Conservation (phyloP, 148 eudicot species). For the Silene latifolia region DNA sequence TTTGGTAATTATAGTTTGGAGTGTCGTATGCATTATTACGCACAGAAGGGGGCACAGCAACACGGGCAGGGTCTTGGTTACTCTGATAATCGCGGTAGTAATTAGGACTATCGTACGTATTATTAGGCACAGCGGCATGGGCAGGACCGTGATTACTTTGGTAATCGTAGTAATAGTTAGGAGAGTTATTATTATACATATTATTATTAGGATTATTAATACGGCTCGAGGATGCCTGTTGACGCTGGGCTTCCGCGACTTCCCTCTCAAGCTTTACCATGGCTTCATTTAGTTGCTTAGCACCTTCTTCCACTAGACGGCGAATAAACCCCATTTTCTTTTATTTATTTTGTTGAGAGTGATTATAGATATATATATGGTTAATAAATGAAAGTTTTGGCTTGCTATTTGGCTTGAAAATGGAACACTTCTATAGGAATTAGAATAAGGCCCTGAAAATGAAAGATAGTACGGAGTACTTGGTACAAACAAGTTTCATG, state of each 20-base stretch:
- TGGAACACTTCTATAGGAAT: too few species aligned
- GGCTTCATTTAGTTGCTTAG: conserved; percentile 3
- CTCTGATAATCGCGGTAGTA: not conserved
- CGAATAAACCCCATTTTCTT: not conserved
- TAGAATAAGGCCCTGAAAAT: not conserved
- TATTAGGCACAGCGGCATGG: not conserved
- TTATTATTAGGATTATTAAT: not conserved
- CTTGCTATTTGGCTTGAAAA: not conserved
- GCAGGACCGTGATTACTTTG: not conserved
- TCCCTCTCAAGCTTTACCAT: not conserved
- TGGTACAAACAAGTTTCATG: not conserved
- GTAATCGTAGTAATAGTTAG: not conserved
- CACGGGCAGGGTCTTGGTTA: not conserved
- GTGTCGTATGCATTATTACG: not conserved
- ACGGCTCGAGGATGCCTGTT: not conserved
- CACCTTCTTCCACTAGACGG: not conserved
- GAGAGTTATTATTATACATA: not conserved
- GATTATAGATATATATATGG: too few species aligned
- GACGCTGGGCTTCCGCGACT: not conserved
- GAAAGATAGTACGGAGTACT: not conserved
- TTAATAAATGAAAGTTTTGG: not conserved
- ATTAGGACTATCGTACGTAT: not conserved
- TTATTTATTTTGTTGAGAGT: too few species aligned
- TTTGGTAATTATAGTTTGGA: not conserved
- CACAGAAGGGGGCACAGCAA: not conserved